Base-by-base conservation (phyloP, 768 basidiomycete genomes). In the Mycena epipterygia region DNA sequence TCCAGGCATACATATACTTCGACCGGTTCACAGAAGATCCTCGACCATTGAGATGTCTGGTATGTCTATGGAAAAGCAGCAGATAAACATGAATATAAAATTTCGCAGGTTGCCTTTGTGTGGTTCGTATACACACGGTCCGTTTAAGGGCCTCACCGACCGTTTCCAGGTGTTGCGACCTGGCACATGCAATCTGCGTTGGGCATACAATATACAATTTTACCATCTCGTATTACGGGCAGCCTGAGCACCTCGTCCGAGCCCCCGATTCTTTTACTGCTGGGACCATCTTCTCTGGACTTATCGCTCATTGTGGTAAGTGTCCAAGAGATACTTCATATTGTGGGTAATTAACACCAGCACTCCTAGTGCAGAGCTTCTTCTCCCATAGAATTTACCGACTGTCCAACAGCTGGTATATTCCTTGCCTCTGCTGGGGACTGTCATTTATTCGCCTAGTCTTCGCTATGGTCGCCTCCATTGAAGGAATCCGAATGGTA, bases 21-120 rank as follows among this genome's bases (percentile, higher is more conserved):
- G 17, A 4, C 6, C 48, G 48, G 3, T 64, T 64, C 33, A 5
- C 62, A 6, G 30, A 52, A 29, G 62, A 64, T 30, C 12, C 3
- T 4, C 14, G 25, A 8, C 8, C 16, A 4, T 27, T 64, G 7
- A 64, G 52, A 29, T 30, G 12, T 21, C 33, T 64, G 62, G 62
- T 52, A 27, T 6, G 62, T 29, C 17, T n/a, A n/a, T n/a, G n/a
- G n/a, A n/a, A n/a, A n/a, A n/a, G n/a, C n/a, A n/a, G n/a, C n/a
- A n/a, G n/a, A n/a, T n/a, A n/a, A n/a, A n/a, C n/a, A n/a, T n/a
- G n/a, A n/a, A n/a, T n/a, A n/a, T n/a, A n/a, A n/a, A n/a, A n/a
- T n/a, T n/a, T n/a, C n/a, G n/a, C 42, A 66, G 64, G 64, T 48
- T 17, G 39, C n/a, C 21, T 21, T 44, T 48, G 55, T 66, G 17